Base-by-base conservation (phyloP, 1,139 yeast species). In the Taphrina populina region DNA sequence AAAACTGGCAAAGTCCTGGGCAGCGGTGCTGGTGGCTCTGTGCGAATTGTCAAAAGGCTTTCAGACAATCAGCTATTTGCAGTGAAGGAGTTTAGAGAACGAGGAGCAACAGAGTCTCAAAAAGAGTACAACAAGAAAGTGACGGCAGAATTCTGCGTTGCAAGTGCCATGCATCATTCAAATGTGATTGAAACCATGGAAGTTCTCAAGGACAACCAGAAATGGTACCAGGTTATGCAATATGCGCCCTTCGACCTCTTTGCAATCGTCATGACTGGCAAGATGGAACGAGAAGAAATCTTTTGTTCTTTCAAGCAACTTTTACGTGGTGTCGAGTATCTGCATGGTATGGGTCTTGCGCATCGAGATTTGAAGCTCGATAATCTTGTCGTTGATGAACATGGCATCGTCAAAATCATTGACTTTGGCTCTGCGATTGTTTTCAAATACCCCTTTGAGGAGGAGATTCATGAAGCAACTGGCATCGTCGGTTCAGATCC, bases 401-500 rank as follows among this genome's bases (percentile, higher is more conserved):
- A 85, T 52, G 98, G 98, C 26, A 84, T 90, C 34, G 79, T 92
- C 56, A 92, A 92, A 69, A 76, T 92, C 60, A 94, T 92, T 65
- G 99, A 92, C 70, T 92, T 92, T 71, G 99, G 99, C 13, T 84
- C 95, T 57, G 95, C 98, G 0, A 92, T 86, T 15, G 95, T 94
- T 20, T 92, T 88, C 75, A 83, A 82, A 66, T 92, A 90, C 68
- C 97, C 97, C 0, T 86, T 85, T 69, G 94, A 88, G 64, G 81
- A 80, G 52, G 79, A 78, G 51, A 76, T 87, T 52, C 88, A 88
- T 43, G 78, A 80, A 64, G 90, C 96, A 51, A 90, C 84, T 63
- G 98, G 98, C 4, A 84, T 92, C 62, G 96, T 92, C 55, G 99
- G 99, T 4, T 87, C 96, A 7, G 99, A 94, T 70, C 99, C 99